Base-by-base conservation (phyloP, 345 rosid species). In the Eutrema heterophyllum region DNA sequence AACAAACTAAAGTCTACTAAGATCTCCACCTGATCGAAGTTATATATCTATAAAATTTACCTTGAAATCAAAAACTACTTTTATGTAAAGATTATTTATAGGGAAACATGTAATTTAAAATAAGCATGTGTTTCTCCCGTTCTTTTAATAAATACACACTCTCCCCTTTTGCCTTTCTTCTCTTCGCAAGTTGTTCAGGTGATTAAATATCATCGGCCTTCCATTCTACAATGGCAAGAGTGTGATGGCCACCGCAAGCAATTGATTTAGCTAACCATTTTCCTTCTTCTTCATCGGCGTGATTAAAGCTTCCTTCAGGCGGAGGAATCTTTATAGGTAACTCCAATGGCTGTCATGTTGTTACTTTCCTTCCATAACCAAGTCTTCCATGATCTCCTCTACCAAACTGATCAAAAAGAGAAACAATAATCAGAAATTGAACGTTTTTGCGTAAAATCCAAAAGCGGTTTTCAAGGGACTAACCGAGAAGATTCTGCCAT, bases 341-440 rank as follows among this genome's bases (percentile, higher is more conserved):
- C 79, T 90, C 97, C 80, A 85, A 63, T 40, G 99, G 98, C 57
- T 90, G 98, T 26, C 98, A 97, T 6, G 98, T 92, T 5, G 99
- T 96, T 51, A 79, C 85, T 76, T 88, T 96, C 82, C 86, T 86
- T 75, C 99, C 99, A 29, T 86, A 86, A 33, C 98, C 99, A 30
- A 92, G 94, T 4, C 99, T 82, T 32, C 99, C 98, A 70, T 96
- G 99, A 77, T 92, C 98, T 10, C 99, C 99, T 73, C 97, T 86
- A 50, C 99, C 99, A 71, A 96, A 92, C 99, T 95, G 85, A 66
- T 55, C 72, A 57, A 14, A 53, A 36, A 21, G 8, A 21, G n/a
- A 21, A 60, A 33, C 15, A 33, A 73, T 62, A 10, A 50, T 50
- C 58, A 58, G 11, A 57, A 50, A 54, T 46, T 29, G 16, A 38